A percentile compares a stretch with the other conserved stretches of the same genome.
Conservation (phyloP, 2,329 filamentous ascomycete genomes). For the Lasiodiplodia sp. region DNA sequence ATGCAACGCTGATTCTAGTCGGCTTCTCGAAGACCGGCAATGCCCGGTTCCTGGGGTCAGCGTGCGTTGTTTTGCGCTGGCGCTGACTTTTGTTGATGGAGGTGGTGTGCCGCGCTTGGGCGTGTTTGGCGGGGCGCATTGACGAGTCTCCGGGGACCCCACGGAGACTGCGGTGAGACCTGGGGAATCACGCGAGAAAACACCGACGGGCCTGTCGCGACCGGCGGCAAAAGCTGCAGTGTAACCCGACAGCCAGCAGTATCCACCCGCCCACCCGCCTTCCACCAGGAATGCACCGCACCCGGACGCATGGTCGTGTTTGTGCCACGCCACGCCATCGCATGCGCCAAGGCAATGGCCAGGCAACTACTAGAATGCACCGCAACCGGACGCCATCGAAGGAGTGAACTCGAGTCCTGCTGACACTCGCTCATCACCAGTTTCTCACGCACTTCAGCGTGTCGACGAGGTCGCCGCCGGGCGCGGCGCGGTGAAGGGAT, state of each 20-base stretch:
- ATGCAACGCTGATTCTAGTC: neutral
- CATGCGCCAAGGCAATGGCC: conserved; percentile 12
- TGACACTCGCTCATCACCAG: neutral
- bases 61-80: neutral
- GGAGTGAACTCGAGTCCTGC: conserved; percentile 7
- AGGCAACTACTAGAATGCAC: neutral
- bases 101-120: neutral
- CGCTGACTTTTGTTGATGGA: neutral
- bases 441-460: neutral
- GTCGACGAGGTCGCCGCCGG: neutral
- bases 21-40: neutral
- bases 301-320: neutral
- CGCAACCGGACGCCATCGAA: conserved; percentile 6
- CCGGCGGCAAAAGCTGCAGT: conserved; percentile 6
- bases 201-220: neutral
- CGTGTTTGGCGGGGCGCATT: neutral
- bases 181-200: conserved; percentile 22
- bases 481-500: neutral
- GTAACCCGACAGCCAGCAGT: neutral
- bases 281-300: neutral
- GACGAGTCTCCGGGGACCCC: conserved; percentile 1
- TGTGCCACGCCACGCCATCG: neutral
- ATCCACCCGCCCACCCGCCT: neutral
- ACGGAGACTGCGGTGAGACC: conserved; percentile 14
- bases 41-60: neutral